A percentile compares a stretch with the other conserved stretches of the same genome.
Conservation (phyloP, 2,329 filamentous ascomycete species). For the Penicillium fuscoglaucum region DNA sequence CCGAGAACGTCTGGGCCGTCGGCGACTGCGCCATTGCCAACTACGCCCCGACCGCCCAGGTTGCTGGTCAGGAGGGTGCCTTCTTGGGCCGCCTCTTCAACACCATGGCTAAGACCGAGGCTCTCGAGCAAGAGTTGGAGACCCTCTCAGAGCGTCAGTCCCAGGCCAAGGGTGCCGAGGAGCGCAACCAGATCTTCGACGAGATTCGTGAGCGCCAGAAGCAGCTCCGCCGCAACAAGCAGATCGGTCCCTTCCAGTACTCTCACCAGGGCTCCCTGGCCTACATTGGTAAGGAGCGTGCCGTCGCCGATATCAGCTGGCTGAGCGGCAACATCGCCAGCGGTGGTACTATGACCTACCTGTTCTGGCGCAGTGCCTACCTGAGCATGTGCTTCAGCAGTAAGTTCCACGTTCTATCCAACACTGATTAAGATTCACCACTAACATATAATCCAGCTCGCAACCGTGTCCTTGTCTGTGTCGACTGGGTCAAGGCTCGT, state of each 20-base stretch:
- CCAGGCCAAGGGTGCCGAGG: constrained; percentile 64
- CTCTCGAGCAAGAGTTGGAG: constrained; percentile 73
- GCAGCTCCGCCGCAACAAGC: constrained; percentile 83
- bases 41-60: constrained; percentile 96
- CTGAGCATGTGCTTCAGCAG: constrained; percentile 99
- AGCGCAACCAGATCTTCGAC: constrained; percentile 59
- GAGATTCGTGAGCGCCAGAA: constrained; percentile 87
- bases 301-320: constrained; percentile 96
- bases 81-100: constrained; percentile 97
- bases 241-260: constrained; percentile 97
- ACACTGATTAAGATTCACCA: background rate
- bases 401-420: constrained; percentile 57
- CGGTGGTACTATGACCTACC: constrained; percentile 89
- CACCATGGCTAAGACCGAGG: constrained; percentile 94
- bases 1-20: constrained; percentile 96
- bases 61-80: constrained; percentile 89
- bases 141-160: constrained; percentile 66
- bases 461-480: constrained; percentile 86
- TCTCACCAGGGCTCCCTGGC: constrained; percentile 95
- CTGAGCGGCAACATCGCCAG: constrained; percentile 94
- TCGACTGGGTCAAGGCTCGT: constrained; percentile 98
- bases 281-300: constrained; percentile 97
- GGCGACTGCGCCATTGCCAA: constrained; percentile 97
- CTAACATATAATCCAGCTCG: constrained; percentile 59
- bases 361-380: constrained; percentile 98